A percentile compares a stretch with the other conserved stretches of the same genome.
Conservation (phyloP, 2,329 filamentous ascomycete species). For the Tothia fuscella region DNA sequence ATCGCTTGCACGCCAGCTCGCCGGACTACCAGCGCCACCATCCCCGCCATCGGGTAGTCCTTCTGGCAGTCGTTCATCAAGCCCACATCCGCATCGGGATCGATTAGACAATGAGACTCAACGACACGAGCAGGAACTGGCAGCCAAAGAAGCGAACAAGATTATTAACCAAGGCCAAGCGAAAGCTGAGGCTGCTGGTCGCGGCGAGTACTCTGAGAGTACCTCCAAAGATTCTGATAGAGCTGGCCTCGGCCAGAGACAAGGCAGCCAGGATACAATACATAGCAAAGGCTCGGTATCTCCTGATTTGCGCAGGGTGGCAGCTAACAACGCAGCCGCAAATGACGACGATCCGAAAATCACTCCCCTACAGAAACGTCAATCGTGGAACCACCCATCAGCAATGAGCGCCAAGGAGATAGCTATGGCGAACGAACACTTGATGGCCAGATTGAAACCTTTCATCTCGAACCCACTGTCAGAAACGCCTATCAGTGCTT, state of each 20-base stretch:
- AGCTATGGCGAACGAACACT: conserved; percentile 65
- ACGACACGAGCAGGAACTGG: conserved; percentile 50
- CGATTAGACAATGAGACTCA: conserved; percentile 37
- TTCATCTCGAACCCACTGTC: conserved; percentile 79
- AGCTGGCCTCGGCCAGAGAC: conserved; percentile 22
- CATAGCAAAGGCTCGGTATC: not conserved
- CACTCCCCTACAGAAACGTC: conserved; percentile 30
- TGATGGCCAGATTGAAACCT: conserved; percentile 77
- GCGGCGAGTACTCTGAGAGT: conserved; percentile 62
- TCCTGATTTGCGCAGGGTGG: not conserved
- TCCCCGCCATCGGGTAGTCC: conserved; percentile 24
- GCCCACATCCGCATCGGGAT: conserved; percentile 28
- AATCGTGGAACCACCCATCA: conserved; percentile 37
- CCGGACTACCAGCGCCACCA: conserved; percentile 63
- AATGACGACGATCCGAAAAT: conserved; percentile 13
- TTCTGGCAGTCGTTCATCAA: conserved; percentile 33
- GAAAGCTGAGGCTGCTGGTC: conserved; percentile 58
- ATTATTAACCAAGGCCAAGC: conserved; percentile 61
- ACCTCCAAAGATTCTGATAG: conserved; percentile 22
- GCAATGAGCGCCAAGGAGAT: conserved; percentile 69
- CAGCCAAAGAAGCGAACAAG: conserved; percentile 61
- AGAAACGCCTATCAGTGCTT: conserved; percentile 70
- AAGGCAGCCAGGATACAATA: conserved; percentile 24
- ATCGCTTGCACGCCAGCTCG: conserved; percentile 74
- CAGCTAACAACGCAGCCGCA: conserved; percentile 4